Percentiles rank a stretch among this genome's conserved stretches.
Evolutionary conservation across 768 basidiomycete genomes (phyloP).

Genomic region (Collybia mongolica): DNA sequence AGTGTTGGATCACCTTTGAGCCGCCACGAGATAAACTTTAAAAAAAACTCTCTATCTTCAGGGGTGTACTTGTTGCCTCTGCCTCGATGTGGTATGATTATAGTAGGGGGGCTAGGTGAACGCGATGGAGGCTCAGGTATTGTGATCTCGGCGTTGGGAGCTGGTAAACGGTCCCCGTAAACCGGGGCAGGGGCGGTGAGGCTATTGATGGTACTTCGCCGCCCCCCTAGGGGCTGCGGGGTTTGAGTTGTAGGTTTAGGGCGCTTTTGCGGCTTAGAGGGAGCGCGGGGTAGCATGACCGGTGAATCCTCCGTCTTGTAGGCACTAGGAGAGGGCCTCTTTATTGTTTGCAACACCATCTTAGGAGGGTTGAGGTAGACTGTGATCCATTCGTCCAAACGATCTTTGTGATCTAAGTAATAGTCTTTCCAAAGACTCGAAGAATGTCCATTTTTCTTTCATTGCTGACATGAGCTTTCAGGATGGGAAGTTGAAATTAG

Average conservation of each 20-base stretch:
- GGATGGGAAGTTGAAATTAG: constrained; percentile 15
- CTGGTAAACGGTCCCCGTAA: constrained; percentile 47
- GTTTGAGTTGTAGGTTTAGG: constrained; percentile 19
- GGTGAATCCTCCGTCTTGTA: constrained; percentile 33
- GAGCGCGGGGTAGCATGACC: constrained; percentile 20
- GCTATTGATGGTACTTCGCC: constrained; percentile 59
- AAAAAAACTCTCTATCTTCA: constrained; percentile 65
- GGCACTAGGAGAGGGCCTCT: constrained; percentile 37
- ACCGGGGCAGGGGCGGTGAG: constrained; percentile 52
- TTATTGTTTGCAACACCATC: constrained; percentile 27
- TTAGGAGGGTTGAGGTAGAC: constrained; percentile 27
- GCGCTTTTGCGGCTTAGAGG: constrained; percentile 26
- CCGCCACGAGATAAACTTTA: constrained; percentile 65
- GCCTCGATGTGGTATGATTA: constrained; percentile 39
- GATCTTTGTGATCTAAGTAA: constrained; percentile 67
- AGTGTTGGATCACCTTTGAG: constrained; percentile 52
- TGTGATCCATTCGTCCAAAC: constrained; percentile 49
- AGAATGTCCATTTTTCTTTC: constrained; percentile 46
- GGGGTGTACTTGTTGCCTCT: constrained; percentile 64
- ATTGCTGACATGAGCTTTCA: not conserved
- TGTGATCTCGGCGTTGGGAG: constrained; percentile 59
- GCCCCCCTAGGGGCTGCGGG: constrained; percentile 22
- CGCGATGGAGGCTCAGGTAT: constrained; percentile 65
- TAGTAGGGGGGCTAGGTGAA: constrained; percentile 65
- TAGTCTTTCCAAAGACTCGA: constrained; percentile 80